Conservation (phyloP, 73 alveolate genomes). For the Paramecium sexaurelia region DNA sequence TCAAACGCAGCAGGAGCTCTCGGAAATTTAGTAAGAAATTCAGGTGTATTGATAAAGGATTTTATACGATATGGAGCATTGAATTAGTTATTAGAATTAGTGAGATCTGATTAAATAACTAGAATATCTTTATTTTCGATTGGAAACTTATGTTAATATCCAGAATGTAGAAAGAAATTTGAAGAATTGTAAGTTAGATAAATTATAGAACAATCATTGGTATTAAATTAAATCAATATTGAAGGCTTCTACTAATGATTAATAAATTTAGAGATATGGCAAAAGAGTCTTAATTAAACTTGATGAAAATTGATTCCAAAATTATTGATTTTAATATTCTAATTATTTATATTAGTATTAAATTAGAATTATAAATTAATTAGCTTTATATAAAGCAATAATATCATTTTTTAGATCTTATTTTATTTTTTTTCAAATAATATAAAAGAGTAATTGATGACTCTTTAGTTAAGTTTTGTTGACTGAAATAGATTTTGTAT, state of each 20-base stretch:
- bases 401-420: no score
- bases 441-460: no score
- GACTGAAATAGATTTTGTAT: no score
- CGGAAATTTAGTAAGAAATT: conserved; percentile 97
- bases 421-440: no score
- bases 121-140: conserved; percentile 95
- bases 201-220: conserved; percentile 79
- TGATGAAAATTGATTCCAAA: neutral
- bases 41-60: conserved; percentile 88
- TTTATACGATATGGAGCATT: conserved; percentile 92
- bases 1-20: conserved; percentile 99
- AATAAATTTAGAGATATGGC: conserved; percentile 78
- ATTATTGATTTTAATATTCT: neutral
- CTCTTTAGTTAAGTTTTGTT: no score
- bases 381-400: no score
- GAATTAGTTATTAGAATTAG: conserved; percentile 86
- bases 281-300: conserved; percentile 80
- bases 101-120: conserved; percentile 89
- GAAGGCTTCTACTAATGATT: conserved; percentile 64
- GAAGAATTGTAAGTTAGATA: conserved; percentile 88
- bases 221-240: neutral
- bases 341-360: no score
- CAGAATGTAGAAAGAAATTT: conserved; percentile 86
- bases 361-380: no score
- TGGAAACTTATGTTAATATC: conserved; percentile 94